Conservation (phyloP, 257 asterid species). For the Craterostigma plantagineum region DNA sequence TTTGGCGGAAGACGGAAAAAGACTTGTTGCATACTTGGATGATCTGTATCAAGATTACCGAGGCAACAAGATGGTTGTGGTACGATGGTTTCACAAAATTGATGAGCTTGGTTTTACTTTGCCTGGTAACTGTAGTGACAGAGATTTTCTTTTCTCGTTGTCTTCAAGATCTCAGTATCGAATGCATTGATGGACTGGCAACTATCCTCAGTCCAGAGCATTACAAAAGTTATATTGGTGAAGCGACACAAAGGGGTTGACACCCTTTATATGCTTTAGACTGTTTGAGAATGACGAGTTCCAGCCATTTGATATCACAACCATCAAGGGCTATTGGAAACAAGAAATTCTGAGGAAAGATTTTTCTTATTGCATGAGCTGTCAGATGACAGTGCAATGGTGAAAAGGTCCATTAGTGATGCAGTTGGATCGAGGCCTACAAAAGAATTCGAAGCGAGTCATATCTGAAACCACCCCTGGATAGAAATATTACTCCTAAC, state of each 20-base stretch:
- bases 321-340: constrained; percentile 58
- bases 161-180: constrained; percentile 84
- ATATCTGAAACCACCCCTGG: too few relatives aligned
- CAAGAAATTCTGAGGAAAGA: constrained; percentile 33
- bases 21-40: constrained; percentile 68
- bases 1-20: constrained; percentile 56
- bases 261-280: constrained; percentile 60
- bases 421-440: constrained; percentile 26
- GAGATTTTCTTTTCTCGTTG: constrained; percentile 86
- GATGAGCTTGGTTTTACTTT: constrained; percentile 90
- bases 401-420: constrained; percentile 14
- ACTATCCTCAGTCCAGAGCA: constrained; percentile 82
- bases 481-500: too few relatives aligned
- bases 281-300: constrained; percentile 51
- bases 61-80: constrained; percentile 84
- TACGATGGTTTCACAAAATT: constrained; percentile 92
- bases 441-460: constrained; percentile 21
- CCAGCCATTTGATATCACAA: constrained; percentile 48
- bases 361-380: constrained; percentile 10
- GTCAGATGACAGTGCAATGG: constrained; percentile 12
- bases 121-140: constrained; percentile 65
- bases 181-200: constrained; percentile 87
- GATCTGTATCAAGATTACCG: constrained; percentile 71
- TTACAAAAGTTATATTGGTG: constrained; percentile 27
- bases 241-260: constrained; percentile 22